Evolutionary conservation across 495 filamentous ascomycete species (phyloP).

Genomic region (Hypoxylon perforatum): DNA sequence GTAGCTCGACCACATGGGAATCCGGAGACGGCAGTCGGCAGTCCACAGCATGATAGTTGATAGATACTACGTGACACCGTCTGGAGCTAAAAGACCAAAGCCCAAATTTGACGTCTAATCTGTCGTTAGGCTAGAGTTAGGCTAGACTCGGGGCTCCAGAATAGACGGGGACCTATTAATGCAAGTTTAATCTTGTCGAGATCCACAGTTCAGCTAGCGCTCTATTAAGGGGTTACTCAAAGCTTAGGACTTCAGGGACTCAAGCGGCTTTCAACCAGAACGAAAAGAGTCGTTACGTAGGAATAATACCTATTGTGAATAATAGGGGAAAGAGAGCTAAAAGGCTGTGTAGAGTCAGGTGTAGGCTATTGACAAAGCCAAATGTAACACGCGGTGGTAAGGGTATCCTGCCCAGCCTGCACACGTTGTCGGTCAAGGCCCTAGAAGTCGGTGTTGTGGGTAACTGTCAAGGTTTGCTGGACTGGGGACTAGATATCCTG

Average conservation of each 20-base stretch:
- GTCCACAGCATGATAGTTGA: constrained; percentile 11
- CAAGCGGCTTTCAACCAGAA: constrained; percentile 11
- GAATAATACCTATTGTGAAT: constrained; percentile 10
- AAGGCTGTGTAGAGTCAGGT: background rate
- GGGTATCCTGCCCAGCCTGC: background rate
- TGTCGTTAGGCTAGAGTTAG: constrained; percentile 21
- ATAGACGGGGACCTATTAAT: constrained; percentile 16
- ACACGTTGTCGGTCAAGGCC: constrained; percentile 21
- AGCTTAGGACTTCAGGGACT: constrained; percentile 19
- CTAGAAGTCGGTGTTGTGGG: background rate
- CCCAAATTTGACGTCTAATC: constrained; percentile 15
- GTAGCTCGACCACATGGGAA: too few relatives aligned
- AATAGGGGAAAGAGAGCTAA: constrained; percentile 21
- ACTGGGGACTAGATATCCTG: too few relatives aligned
- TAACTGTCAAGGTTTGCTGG: background rate
- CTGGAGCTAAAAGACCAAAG: background rate
- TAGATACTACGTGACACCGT: background rate
- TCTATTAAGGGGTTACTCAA: constrained; percentile 37
- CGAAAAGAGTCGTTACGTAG: constrained; percentile 22
- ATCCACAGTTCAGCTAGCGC: constrained; percentile 36
- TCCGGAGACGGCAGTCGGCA: background rate
- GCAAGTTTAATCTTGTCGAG: constrained; percentile 31
- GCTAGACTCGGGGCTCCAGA: background rate
- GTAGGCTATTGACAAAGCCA: constrained; percentile 5
- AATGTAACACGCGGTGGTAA: constrained; percentile 6